A percentile compares a stretch with the other conserved stretches of the same genome.
phyloP scores from a whole-genome alignment of 1,284 basidiomycete genomes.

The Marasmius oreades region DNA sequence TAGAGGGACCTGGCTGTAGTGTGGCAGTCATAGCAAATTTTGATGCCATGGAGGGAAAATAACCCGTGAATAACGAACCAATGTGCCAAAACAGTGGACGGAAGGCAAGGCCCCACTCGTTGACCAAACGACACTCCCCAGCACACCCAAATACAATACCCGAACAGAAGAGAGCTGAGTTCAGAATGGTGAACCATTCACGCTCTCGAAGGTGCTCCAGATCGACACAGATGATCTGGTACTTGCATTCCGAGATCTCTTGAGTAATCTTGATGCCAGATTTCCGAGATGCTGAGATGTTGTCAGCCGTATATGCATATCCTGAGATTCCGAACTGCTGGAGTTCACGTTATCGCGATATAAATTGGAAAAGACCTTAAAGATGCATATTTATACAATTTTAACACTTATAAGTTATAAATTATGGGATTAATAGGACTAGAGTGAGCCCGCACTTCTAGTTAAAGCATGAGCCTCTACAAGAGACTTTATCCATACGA shows the following conservation, averaged over 20 bases:
- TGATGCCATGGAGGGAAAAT: constrained; percentile 6
- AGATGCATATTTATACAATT: too few species aligned
- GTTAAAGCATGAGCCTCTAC: too few species aligned
- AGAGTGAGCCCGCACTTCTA: too few species aligned
- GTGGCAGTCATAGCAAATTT: constrained; percentile 15
- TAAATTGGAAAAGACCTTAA: too few species aligned
- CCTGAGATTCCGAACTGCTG: background rate
- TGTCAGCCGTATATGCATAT: background rate
- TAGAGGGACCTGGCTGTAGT: constrained; percentile 9
- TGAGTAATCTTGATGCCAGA: background rate
- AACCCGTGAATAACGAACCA: constrained; percentile 13
- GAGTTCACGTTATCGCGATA: background rate
- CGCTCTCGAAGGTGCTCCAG: constrained; percentile 1
- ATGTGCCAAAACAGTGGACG: constrained; percentile 7
- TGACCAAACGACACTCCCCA: constrained; percentile 16
- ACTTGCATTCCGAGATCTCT: background rate
- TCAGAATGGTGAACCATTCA: constrained; percentile 7
- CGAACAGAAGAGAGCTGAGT: constrained; percentile 7
- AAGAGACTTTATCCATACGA: too few species aligned
- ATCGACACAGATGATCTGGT: background rate
- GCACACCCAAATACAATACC: constrained; percentile 12
- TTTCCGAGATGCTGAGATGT: background rate
- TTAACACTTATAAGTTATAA: too few species aligned
- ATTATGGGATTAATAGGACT: too few species aligned
- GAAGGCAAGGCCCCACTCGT: constrained; percentile 14